Evolutionary conservation across 2,329 filamentous ascomycete species (phyloP).

Genomic region (Botrytis pseudocinerea): DNA sequence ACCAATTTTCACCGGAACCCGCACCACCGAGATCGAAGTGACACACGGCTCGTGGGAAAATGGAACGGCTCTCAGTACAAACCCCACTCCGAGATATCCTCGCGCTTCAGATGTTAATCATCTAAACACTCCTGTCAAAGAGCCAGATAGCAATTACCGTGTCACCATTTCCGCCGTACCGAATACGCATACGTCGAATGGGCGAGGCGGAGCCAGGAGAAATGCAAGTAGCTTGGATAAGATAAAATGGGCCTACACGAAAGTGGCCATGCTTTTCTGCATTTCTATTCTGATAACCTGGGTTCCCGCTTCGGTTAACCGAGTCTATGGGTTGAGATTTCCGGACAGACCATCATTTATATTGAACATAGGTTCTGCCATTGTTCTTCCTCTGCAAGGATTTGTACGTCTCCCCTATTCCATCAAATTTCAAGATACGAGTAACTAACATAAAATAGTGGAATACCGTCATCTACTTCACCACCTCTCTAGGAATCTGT

Average conservation of each 20-base stretch:
- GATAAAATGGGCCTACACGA: conserved; percentile 68
- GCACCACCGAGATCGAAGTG: conserved; percentile 35
- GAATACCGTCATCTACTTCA: conserved; percentile 76
- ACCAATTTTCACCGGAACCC: conserved; percentile 24
- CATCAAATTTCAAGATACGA: neutral
- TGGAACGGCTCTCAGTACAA: conserved; percentile 1
- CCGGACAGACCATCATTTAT: conserved; percentile 52
- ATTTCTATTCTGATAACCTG: conserved; percentile 69
- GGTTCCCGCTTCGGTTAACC: conserved; percentile 75
- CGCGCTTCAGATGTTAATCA: neutral
- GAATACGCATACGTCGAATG: neutral
- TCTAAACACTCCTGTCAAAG: neutral
- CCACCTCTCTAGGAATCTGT: conserved; percentile 56
- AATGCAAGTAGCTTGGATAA: conserved; percentile 48
- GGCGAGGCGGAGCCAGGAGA: neutral
- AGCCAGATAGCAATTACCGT: conserved; percentile 24
- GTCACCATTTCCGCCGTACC: conserved; percentile 25
- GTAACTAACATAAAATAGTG: conserved; percentile 46
- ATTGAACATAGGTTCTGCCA: conserved; percentile 68
- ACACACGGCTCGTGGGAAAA: conserved; percentile 23
- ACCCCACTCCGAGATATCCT: neutral
- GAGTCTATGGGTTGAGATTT: conserved; percentile 68
- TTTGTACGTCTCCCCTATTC: conserved; percentile 45
- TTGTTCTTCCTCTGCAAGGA: conserved; percentile 77
- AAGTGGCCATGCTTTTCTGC: conserved; percentile 70